Conservation (phyloP, 768 basidiomycete species). For the Agaricus sinodeliciosus region DNA sequence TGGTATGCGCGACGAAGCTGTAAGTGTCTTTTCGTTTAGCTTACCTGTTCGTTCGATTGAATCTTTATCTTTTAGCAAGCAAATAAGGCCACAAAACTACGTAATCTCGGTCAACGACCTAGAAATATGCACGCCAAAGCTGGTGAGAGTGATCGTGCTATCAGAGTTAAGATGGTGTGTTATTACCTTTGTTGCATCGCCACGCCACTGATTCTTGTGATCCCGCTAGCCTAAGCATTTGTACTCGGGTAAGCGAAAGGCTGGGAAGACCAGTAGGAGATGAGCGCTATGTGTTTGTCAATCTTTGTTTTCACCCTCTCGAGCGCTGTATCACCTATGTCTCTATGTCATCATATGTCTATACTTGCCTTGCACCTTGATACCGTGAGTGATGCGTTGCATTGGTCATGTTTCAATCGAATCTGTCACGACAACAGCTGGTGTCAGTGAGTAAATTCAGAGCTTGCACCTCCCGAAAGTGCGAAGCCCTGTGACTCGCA, state of each 20-base stretch:
- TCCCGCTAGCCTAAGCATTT: slow-evolving; percentile 71
- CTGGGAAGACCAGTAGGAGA: slow-evolving; percentile 75
- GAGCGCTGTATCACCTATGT: no score
- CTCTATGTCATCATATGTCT: no score
- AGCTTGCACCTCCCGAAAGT: no score
- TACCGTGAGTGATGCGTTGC: no score
- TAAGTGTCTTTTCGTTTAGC: slow-evolving; percentile 27
- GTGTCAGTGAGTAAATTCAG: no score
- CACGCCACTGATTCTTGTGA: slow-evolving; percentile 4
- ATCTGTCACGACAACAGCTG: no score
- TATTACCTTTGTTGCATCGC: slow-evolving; percentile 2
- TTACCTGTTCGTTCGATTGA: neutral
- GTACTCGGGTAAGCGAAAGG: slow-evolving; percentile 79
- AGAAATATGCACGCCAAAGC: slow-evolving; percentile 88
- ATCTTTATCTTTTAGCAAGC: slow-evolving; percentile 50
- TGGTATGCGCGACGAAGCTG: slow-evolving; percentile 72
- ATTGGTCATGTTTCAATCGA: no score
- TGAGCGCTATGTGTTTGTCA: slow-evolving; percentile 22
- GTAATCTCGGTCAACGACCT: slow-evolving; percentile 80
- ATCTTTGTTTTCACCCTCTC: no score
- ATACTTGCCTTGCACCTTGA: no score
- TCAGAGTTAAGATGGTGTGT: slow-evolving; percentile 77
- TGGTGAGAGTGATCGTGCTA: slow-evolving; percentile 82
- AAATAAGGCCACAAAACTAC: slow-evolving; percentile 71
- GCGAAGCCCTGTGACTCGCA: no score